Evolutionary conservation across 2,329 filamentous ascomycete genomes (phyloP).

Genomic region (Colletotrichum sp.): DNA sequence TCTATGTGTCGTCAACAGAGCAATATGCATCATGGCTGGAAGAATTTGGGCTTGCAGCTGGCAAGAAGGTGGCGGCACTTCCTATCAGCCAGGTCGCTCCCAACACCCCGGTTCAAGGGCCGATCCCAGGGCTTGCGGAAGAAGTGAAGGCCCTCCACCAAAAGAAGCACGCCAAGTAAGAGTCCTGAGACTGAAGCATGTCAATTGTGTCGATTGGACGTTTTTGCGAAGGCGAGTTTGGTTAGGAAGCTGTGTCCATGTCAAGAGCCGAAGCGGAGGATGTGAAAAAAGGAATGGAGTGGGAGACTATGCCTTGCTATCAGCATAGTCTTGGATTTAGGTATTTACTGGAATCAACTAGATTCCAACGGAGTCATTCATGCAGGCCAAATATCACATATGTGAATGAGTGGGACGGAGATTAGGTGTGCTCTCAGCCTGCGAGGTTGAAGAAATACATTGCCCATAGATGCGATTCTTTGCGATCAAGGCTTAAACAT

Average conservation of each 20-base stretch:
- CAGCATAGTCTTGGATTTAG: not conserved
- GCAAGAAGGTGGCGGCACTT: conserved; percentile 26
- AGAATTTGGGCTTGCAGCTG: conserved; percentile 28
- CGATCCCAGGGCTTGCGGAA: conserved; percentile 30
- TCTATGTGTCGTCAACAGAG: conserved; percentile 34
- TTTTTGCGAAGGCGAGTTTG: not conserved
- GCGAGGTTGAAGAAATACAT: not conserved
- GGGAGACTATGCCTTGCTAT: not conserved
- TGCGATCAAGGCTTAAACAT: not conserved
- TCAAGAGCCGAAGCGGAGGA: not conserved
- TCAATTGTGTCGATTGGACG: fast-evolving
- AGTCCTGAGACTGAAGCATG: not conserved
- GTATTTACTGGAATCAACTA: not conserved
- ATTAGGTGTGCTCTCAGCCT: not conserved
- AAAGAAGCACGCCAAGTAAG: not conserved
- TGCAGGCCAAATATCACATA: not conserved
- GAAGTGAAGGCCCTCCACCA: conserved; percentile 34
- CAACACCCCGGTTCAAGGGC: conserved; percentile 30
- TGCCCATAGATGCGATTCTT: not conserved
- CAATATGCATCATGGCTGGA: conserved; percentile 32
- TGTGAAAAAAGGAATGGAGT: not conserved
- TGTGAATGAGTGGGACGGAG: not conserved
- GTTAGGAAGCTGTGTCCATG: not conserved
- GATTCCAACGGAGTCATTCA: not conserved
- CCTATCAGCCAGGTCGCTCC: conserved; percentile 35